Base-by-base conservation (phyloP, 164 flowering plant genomes). In the Liriodendron chinense region DNA sequence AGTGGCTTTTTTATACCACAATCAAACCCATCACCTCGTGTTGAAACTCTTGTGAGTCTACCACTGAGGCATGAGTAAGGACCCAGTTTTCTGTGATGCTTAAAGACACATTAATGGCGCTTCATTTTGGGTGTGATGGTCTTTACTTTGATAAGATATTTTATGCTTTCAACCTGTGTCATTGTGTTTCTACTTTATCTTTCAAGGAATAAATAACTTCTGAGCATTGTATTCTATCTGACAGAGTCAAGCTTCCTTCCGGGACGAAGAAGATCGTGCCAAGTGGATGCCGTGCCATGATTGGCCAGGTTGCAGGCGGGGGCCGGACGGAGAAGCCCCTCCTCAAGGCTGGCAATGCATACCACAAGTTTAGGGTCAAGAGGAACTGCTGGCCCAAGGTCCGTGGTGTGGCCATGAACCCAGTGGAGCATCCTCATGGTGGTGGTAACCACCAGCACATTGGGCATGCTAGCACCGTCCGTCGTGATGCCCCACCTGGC, bases 301-400 rank as follows among this genome's bases (percentile, higher is more conserved):
- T 87, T 64, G 90, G 90, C 2, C 90, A 87, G 73, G 87, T 87
- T 72, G 90, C 90, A 2, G 90, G 89, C 53, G 90, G 90, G 47
- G 90, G 90, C 0, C 83, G 88, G 75, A 85, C 90, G 61, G 90
- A 87, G 82, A 87, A 87, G 79, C 90, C 90, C 2, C 74, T 85
- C 61, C 80, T 87, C 50, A 86, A 87, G 79, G 90, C 90, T 64
- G 90, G 90, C 4, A 88, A 88, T 72, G 89, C 89, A 2, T 88
- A 85, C 71, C 90, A 88, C 82, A 88, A 88, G 71, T 88, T 62
- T 75, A 81, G 85, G 56, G 90, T 86, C 65, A 88, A 86, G 87
- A 81, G 90, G 76, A 88, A 88, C 85, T 84, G 89, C 87, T 88
- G 90, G 90, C 90, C 89, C 21, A 88, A 85, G 89, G 89, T 86